These are phyloP conservation scores for Metschnikowia koreensis DNA, from an alignment of 805 yeast species.

Conservation along the genomic window DNA sequence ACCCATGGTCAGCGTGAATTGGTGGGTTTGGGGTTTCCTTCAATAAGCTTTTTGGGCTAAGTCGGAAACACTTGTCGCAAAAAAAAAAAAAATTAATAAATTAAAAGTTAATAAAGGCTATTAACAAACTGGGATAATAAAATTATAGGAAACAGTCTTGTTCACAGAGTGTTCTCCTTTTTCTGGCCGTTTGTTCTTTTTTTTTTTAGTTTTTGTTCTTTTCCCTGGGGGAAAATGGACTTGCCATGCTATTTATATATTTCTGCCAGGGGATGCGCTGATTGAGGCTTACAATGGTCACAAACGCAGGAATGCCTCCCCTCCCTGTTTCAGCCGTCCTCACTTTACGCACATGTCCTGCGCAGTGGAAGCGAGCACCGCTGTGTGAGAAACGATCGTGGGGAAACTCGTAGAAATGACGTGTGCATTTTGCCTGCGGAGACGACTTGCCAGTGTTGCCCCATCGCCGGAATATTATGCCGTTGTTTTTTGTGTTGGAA, in stretches of 20 bases:
- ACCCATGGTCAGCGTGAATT: conserved; percentile 10
- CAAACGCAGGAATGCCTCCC: conserved; percentile 8
- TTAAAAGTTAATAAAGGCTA: background rate
- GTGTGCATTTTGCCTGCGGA: conserved; percentile 1
- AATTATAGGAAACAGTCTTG: background rate
- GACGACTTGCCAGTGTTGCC: background rate
- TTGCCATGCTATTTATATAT: conserved; percentile 11
- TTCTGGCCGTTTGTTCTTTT: background rate
- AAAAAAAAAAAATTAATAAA: background rate
- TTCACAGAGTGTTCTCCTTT: conserved; percentile 3
- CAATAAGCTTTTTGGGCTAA: background rate
- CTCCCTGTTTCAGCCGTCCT: conserved; percentile 12
- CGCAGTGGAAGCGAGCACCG: conserved; percentile 7
- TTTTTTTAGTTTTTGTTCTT: background rate
- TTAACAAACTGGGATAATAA: background rate
- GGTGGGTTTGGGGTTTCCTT: too few relatives aligned
- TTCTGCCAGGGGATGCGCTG: conserved; percentile 11
- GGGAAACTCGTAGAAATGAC: conserved; percentile 7
- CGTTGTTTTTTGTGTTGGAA: background rate
- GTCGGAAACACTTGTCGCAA: background rate
- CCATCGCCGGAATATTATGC: background rate
- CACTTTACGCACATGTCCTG: conserved; percentile 8
- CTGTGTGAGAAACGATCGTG: conserved; percentile 6
- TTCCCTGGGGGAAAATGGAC: conserved; percentile 1
- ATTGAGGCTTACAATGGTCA: background rate